Evolutionary conservation across 768 basidiomycete species (phyloP), one percentile per base, ranked within the genome.

Genomic region (Neoboletus brunneissimus): DNA sequence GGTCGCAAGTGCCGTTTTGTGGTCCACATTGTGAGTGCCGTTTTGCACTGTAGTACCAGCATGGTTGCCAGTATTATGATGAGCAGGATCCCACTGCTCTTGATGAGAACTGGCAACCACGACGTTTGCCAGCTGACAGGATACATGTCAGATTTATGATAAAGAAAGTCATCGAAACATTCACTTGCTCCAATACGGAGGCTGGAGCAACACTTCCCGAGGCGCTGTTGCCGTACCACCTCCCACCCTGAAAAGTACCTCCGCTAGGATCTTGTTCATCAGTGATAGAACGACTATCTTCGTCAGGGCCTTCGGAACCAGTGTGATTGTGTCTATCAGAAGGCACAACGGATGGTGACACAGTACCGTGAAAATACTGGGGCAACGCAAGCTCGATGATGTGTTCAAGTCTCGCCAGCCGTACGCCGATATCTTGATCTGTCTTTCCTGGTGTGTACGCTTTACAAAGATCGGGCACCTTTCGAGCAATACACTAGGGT

Each of bases 391-490:
- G 74, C 63, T 92, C 91, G 44, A 94, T 79, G 49, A 94, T 89
- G 60, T 88, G 86, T 67, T 94, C 91, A 20, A 94, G 77, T 55
- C 91, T 80, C 37, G 86, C 77, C 41, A 94, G 73, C 48, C 91
- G 86, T 42, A 83, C 81, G 62, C 80, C 84, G 46, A 94, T 74
- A 71, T 94, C 90, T 66, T 91, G 88, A 71, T 93, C 91, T 16
- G 84, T 78, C 68, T 92, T 93, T 54, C 91, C 91, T 11, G 91
- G 91, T 8, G 89, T 92, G 66, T 94, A 94, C 0, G 91, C 86
- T 68, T 89, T 89, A 76, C 91, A 94, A 42, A 93, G 75, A 56
- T 92, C 89, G 31, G 91, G 91, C 0, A 94, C 89, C 71, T 91
- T 93, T 66, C 91, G 85, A 49, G 91, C 85, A 59, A 91, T 72